phyloP scores from a whole-genome alignment of 257 asterid genomes.

The Nicotiana paniculata region DNA sequence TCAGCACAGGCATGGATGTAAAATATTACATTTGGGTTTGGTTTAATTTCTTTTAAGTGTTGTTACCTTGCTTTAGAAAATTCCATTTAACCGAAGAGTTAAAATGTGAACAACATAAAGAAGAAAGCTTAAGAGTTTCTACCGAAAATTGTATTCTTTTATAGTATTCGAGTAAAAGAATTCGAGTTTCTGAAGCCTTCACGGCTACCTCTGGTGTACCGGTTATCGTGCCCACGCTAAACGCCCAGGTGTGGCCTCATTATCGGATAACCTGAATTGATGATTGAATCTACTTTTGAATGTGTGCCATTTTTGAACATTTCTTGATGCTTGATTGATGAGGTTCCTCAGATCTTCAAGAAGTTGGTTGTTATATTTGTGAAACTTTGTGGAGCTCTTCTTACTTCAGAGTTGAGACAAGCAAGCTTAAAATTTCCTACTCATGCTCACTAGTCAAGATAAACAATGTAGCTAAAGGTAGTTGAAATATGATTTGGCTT shows the following conservation, averaged over 20 bases:
- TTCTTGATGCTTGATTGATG: background rate
- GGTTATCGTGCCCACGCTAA: too few relatives aligned
- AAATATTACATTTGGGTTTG: background rate
- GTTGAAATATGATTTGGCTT: too few relatives aligned
- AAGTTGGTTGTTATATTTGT: background rate
- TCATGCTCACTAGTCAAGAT: too few relatives aligned
- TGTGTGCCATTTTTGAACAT: background rate
- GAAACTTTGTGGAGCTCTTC: too few relatives aligned
- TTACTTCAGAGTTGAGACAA: too few relatives aligned
- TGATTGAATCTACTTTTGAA: background rate
- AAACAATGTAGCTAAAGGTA: too few relatives aligned
- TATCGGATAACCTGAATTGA: background rate
- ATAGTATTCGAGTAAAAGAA: background rate
- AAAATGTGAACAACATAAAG: background rate
- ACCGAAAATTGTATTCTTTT: background rate
- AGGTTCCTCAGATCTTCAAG: background rate
- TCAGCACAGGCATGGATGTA: conserved; percentile 7
- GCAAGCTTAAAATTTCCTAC: too few relatives aligned
- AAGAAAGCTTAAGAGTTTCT: background rate
- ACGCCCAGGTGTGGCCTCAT: background rate
- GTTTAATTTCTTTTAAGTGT: background rate
- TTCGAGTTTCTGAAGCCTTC: background rate
- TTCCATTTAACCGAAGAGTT: background rate
- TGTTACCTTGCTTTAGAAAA: background rate
- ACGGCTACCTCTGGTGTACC: background rate